Conservation (phyloP, 2,329 filamentous ascomycete genomes). For the Fusarium oligoseptatum region DNA sequence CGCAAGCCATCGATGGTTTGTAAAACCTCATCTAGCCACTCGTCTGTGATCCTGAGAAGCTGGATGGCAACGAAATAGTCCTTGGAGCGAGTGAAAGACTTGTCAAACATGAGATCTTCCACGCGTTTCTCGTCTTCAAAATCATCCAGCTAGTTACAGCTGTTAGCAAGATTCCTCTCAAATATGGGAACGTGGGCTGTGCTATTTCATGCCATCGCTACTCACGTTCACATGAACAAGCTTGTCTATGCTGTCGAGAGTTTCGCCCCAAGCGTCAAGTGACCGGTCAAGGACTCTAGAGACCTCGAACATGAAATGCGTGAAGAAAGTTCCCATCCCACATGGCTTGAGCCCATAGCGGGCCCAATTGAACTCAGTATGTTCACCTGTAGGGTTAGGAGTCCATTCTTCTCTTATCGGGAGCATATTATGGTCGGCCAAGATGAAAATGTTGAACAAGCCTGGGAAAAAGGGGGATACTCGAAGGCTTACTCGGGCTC, state of each 20-base stretch:
- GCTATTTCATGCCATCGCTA: not conserved
- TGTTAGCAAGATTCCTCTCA: not conserved
- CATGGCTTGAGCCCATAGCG: not conserved
- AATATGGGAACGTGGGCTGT: not conserved
- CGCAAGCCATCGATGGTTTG: not conserved
- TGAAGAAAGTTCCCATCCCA: not conserved
- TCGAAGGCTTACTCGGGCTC: not conserved
- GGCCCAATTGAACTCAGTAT: not conserved
- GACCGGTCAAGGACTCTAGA: not conserved
- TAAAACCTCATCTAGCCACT: not conserved
- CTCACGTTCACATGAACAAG: not conserved
- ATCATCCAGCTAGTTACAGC: not conserved
- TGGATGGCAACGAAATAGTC: not conserved
- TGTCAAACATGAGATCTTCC: not conserved
- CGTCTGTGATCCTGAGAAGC: not conserved
- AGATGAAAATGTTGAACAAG: not conserved
- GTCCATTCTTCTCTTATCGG: fast-evolving
- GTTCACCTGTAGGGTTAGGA: too few relatives aligned
- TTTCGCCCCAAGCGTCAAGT: not conserved
- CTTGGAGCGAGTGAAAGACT: not conserved
- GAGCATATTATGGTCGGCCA: not conserved
- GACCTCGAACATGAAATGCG: not conserved
- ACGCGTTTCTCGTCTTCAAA: not conserved
- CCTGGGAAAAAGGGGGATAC: not conserved
- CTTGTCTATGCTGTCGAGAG: not conserved